Conservation (phyloP, 2,329 filamentous ascomycete species). For the Fusarium sacchari region DNA sequence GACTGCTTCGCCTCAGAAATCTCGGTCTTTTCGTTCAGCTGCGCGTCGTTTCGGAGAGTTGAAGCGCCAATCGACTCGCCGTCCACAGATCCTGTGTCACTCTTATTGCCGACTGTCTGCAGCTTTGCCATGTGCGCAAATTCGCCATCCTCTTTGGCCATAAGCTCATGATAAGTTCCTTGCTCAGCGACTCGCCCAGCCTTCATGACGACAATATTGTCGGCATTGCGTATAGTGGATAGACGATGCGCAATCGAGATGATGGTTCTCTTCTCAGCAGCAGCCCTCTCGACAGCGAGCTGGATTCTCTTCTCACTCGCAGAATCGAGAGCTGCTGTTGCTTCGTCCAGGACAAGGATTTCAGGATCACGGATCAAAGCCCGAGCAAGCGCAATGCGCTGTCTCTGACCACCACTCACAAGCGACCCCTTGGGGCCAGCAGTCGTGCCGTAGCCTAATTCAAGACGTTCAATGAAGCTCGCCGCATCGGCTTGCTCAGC, state of each 20-base stretch:
- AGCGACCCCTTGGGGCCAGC: conserved; percentile 65
- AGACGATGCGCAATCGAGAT: conserved; percentile 73
- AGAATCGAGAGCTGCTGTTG: conserved; percentile 69
- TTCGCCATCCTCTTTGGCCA: conserved; percentile 58
- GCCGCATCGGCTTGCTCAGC: conserved; percentile 35
- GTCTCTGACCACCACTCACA: conserved; percentile 68
- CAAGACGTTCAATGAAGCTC: conserved; percentile 62
- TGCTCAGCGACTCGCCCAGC: conserved; percentile 69
- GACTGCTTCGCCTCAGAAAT: conserved; percentile 11
- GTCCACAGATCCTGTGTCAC: conserved; percentile 42
- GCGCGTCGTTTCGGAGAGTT: conserved; percentile 18
- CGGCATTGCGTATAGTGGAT: conserved; percentile 69
- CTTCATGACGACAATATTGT: conserved; percentile 74
- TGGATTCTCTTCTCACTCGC: conserved; percentile 66
- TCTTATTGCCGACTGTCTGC: conserved; percentile 49
- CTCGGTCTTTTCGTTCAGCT: conserved; percentile 17
- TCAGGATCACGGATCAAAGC: conserved; percentile 65
- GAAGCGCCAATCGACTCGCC: conserved; percentile 35
- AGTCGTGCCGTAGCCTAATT: conserved; percentile 62
- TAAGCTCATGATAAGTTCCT: conserved; percentile 69
- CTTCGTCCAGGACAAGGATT: conserved; percentile 69
- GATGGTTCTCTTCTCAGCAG: conserved; percentile 66
- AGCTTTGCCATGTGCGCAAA: conserved; percentile 63
- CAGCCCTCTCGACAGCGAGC: conserved; percentile 52
- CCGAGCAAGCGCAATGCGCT: conserved; percentile 67